phyloP scores from a whole-genome alignment of 139 green algal species.

The Chlamydomonas sp. region DNA sequence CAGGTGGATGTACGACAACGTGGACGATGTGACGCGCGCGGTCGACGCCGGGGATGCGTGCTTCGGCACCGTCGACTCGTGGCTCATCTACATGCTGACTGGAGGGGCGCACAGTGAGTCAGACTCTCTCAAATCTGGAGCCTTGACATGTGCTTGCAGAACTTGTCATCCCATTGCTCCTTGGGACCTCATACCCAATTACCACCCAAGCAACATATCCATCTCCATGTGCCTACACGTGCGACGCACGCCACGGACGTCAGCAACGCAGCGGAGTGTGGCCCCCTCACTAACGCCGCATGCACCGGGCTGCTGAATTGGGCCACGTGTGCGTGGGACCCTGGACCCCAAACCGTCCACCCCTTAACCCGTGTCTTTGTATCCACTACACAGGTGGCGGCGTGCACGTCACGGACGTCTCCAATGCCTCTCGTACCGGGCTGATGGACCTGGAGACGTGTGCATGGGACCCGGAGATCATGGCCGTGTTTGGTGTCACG shows the following conservation, averaged over 20 bases:
- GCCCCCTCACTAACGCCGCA: constrained; percentile 79
- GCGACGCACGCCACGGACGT: not conserved
- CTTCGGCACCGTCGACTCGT: constrained; percentile 93
- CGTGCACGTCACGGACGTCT: no score
- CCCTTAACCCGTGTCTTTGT: not conserved
- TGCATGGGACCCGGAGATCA: constrained; percentile 59
- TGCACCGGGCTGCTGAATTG: constrained; percentile 91
- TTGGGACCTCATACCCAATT: no score
- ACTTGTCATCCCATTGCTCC: no score
- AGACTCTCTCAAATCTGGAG: no score
- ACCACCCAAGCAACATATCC: no score
- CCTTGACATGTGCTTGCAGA: no score
- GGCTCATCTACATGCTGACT: constrained; percentile 93
- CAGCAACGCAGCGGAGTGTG: not conserved
- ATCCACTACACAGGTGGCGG: constrained; percentile 17
- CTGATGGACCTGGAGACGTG: constrained; percentile 81
- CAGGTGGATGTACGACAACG: constrained; percentile 85
- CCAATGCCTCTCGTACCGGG: constrained; percentile 85
- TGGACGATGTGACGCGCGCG: constrained; percentile 7
- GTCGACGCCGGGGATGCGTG: constrained; percentile 34
- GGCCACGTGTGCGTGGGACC: constrained; percentile 68
- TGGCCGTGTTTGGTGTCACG: constrained; percentile 57
- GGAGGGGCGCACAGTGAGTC: constrained; percentile 39
- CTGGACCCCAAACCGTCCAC: not conserved
- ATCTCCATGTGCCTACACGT: constrained; percentile 81